Conservation (phyloP, 1,284 basidiomycete genomes). For the Hemileia vastatrix region DNA sequence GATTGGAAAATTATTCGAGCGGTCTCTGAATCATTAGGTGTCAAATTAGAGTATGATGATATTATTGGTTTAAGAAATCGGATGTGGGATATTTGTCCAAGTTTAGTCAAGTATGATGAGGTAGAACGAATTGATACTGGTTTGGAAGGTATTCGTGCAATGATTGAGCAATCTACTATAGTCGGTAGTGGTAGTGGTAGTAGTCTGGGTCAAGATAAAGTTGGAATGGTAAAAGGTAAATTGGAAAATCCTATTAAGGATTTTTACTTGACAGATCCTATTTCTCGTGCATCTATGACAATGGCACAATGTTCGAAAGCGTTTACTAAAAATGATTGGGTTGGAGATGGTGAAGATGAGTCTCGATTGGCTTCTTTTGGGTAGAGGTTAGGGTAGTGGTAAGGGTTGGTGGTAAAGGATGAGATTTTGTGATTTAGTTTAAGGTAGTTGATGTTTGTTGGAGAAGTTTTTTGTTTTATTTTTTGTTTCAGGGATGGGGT, state of each 20-base stretch:
- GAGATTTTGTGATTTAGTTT: neutral
- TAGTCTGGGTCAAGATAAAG: slow-evolving; percentile 52
- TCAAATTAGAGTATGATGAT: slow-evolving; percentile 81
- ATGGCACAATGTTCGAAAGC: slow-evolving; percentile 74
- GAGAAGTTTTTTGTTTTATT: neutral
- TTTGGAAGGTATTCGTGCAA: slow-evolving; percentile 55
- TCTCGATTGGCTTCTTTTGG: neutral
- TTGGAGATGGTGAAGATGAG: too few relatives aligned
- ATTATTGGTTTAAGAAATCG: slow-evolving; percentile 76
- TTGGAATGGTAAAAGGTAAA: slow-evolving; percentile 49
- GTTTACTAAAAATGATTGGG: slow-evolving; percentile 58
- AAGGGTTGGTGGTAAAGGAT: neutral
- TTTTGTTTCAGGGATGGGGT: neutral
- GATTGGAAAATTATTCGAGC: slow-evolving; percentile 99
- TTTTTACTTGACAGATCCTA: slow-evolving; percentile 90
- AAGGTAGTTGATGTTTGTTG: neutral
- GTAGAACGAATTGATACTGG: slow-evolving; percentile 68
- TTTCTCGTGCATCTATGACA: slow-evolving; percentile 56
- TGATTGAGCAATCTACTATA: too few relatives aligned
- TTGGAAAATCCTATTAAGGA: slow-evolving; percentile 77
- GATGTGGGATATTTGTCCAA: slow-evolving; percentile 93
- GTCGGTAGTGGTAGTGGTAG: slow-evolving; percentile 54
- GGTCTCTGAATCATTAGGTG: slow-evolving; percentile 74
- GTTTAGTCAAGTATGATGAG: slow-evolving; percentile 75
- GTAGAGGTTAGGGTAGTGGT: neutral